Conservation (phyloP, 2,329 filamentous ascomycete species). For the Arthrobotrys entomopaga region DNA sequence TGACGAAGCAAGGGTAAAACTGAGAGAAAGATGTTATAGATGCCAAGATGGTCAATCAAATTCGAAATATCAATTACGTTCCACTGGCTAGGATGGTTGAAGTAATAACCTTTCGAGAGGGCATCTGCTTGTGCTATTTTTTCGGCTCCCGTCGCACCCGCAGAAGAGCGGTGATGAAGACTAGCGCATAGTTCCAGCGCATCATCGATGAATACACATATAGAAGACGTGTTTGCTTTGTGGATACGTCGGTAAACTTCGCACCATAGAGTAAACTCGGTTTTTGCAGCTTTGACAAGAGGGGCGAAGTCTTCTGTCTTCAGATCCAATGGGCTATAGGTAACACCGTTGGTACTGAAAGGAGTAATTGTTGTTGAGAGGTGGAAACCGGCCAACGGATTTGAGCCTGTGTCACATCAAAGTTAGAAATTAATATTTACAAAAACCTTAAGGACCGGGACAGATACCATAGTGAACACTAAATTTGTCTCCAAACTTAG, state of each 20-base stretch:
- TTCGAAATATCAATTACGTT: conserved; percentile 70
- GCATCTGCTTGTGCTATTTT: neutral
- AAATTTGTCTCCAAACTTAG: conserved; percentile 26
- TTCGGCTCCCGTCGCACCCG: neutral
- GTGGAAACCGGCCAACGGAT: conserved; percentile 70
- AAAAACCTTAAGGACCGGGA: neutral
- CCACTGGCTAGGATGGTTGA: conserved; percentile 63
- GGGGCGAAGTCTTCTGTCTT: neutral
- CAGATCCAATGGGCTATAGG: neutral
- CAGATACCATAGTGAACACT: conserved; percentile 38
- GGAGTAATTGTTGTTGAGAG: conserved; percentile 66
- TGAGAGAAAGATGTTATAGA: conserved; percentile 65
- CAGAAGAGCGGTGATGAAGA: neutral
- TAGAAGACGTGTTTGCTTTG: neutral
- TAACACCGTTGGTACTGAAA: neutral
- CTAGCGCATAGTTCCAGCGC: conserved; percentile 32
- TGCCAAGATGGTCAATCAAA: conserved; percentile 64
- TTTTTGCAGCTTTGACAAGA: conserved; percentile 15
- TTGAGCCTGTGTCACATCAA: conserved; percentile 59
- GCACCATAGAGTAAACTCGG: conserved; percentile 36
- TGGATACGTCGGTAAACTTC: neutral
- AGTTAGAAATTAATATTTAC: neutral
- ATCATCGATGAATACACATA: conserved; percentile 43
- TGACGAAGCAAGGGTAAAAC: conserved; percentile 65
- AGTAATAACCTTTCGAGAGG: conserved; percentile 56